Base-by-base conservation (phyloP, 805 yeast genomes). In the Candida pseudofarinosa region DNA sequence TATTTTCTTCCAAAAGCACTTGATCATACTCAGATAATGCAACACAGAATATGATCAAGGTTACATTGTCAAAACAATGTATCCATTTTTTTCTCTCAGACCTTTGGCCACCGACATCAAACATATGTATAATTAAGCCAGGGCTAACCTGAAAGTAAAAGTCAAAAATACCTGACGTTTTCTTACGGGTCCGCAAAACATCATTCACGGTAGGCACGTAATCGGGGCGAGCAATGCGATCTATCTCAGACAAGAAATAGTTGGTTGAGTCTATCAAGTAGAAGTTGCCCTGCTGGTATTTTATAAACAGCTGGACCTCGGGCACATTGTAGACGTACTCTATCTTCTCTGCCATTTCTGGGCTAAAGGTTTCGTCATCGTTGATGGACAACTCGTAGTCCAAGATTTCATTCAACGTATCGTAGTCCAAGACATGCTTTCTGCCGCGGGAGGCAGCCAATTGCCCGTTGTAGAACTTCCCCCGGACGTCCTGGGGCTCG, bases 41-140 rank as follows among this genome's bases (percentile, higher is more conserved):
- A 17, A 89, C 96, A 62, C 97, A 89, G 59, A 89, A 90, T 46
- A 90, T 87, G 39, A 90, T 84, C 37, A 86, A 73, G 0, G 96
- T 85, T 28, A 90, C 97, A 53, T 89, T 88, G 62, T 89, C 96
- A 55, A 93, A 93, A 58, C 96, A 88, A 64, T 93, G 95, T 48
- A 93, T 89, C 99, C 99, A 93, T 63, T 93, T 91, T 57, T 86
- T 87, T 41, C 99, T 81, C 68, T 93, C 99, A 3, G 95, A 81
- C 54, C 99, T 74, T 64, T 93, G 99, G 1, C 97, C 97, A 49
- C 97, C 97, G 38, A 90, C 97, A 62, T 90, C 97, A 56, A 56
- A 71, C 76, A 71, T 70, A 52, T 71, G 76, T 31, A 70, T 63
- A 40, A 63, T 65, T 17, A 69, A 54, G 4, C 71, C 71, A 26